Conservation (phyloP, 495 filamentous ascomycete genomes). For the Tetracladium marchalianum region DNA sequence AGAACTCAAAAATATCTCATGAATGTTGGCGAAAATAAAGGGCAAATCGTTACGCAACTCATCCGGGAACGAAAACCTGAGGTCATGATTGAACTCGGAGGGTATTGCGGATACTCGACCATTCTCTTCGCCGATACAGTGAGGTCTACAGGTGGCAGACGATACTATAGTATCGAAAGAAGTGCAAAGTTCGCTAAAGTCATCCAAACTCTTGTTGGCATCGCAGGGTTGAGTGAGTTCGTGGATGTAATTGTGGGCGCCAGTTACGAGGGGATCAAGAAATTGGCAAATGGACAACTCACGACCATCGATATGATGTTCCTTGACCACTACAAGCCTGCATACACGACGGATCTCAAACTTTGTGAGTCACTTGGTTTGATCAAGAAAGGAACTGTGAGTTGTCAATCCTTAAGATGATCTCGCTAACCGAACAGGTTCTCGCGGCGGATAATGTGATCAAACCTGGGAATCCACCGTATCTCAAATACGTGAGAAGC, state of each 20-base stretch:
- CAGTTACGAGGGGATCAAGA: constrained; percentile 47
- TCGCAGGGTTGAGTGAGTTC: constrained; percentile 56
- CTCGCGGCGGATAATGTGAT: constrained; percentile 68
- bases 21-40: constrained; percentile 70
- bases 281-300: constrained; percentile 43
- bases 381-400: constrained; percentile 41
- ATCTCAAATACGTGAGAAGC: constrained; percentile 54
- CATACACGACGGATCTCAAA: constrained; percentile 62
- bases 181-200: constrained; percentile 59
- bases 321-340: constrained; percentile 66
- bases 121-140: constrained; percentile 60
- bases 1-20: constrained; percentile 58
- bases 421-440: constrained; percentile 20
- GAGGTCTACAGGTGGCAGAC: constrained; percentile 43
- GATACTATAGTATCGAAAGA: constrained; percentile 57
- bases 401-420: too few relatives aligned
- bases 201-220: constrained; percentile 48
- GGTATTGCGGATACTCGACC: constrained; percentile 73
- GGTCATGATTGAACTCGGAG: constrained; percentile 69
- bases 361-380: constrained; percentile 58
- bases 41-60: constrained; percentile 51
- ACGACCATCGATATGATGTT: constrained; percentile 55
- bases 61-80: constrained; percentile 55
- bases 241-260: constrained; percentile 59
- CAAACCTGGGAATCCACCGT: constrained; percentile 65